Conservation (phyloP, 1,284 basidiomycete genomes). For the Anthracocystis panici-leucophaei region DNA sequence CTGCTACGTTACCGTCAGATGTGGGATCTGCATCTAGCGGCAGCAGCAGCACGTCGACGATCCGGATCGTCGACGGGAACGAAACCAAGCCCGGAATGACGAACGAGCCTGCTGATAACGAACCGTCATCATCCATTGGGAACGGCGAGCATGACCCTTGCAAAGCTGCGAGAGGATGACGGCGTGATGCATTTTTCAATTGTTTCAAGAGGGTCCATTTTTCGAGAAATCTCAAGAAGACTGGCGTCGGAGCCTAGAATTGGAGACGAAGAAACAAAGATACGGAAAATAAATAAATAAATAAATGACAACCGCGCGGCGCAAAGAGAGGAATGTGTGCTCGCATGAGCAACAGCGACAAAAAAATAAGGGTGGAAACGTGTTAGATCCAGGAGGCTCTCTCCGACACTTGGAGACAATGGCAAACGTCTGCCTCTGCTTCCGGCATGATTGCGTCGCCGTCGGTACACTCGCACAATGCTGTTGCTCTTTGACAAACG, state of each 20-base stretch:
- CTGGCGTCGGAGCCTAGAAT: constrained; percentile 4
- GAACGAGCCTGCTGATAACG: not conserved
- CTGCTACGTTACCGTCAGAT: no score
- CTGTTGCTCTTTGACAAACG: no score
- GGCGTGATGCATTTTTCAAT: not conserved
- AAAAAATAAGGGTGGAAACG: not conserved
- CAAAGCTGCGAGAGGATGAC: no score
- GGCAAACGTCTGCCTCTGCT: no score
- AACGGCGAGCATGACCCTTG: not conserved
- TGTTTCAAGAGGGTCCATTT: not conserved
- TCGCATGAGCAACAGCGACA: not conserved
- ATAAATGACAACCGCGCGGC: not conserved
- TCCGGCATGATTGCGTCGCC: not conserved
- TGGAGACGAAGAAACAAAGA: constrained; percentile 1
- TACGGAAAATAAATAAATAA: not conserved
- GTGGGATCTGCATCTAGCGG: constrained; percentile 1
- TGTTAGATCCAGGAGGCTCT: not conserved
- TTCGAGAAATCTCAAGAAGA: not conserved
- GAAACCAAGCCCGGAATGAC: constrained; percentile 26
- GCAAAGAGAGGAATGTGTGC: not conserved
- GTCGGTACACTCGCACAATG: no score
- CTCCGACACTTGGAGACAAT: no score
- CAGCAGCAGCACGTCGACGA: constrained; percentile 24
- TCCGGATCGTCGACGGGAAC: constrained; percentile 20
- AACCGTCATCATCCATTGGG: not conserved